Conservation (phyloP, 495 filamentous ascomycete genomes). For the Aspergillus homomorphus region DNA sequence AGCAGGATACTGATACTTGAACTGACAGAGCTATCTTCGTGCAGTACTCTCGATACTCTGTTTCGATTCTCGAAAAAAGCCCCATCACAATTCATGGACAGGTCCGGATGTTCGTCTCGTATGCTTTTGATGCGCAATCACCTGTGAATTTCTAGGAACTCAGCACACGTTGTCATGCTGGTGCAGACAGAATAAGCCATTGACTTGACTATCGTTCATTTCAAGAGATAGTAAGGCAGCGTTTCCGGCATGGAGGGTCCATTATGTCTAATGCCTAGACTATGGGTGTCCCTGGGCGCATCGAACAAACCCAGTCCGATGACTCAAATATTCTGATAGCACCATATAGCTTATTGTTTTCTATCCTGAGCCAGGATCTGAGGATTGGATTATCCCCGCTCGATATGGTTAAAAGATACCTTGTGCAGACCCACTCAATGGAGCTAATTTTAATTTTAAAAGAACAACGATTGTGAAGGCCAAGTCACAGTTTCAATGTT, state of each 20-base stretch:
- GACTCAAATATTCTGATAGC: conserved; percentile 75
- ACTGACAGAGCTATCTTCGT: not conserved
- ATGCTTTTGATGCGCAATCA: not conserved
- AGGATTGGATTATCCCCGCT: conserved; percentile 74
- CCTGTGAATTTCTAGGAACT: conserved; percentile 10
- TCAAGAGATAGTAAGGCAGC: conserved; percentile 51
- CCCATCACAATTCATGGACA: not conserved
- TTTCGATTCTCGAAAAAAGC: not conserved
- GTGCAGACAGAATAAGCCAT: conserved; percentile 47
- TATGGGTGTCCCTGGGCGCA: conserved; percentile 82
- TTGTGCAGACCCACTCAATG: conserved; percentile 62
- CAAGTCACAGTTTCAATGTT: conserved; percentile 78
- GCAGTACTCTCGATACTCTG: not conserved
- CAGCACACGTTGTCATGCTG: conserved; percentile 34
- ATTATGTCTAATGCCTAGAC: conserved; percentile 79
- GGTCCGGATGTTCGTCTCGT: not conserved
- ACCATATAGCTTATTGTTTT: conserved; percentile 67
- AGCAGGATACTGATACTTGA: not conserved
- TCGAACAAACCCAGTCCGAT: conserved; percentile 68
- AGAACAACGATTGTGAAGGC: conserved; percentile 65
- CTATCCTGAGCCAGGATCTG: conserved; percentile 61
- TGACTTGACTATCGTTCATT: conserved; percentile 47
- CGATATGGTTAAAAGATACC: conserved; percentile 57
- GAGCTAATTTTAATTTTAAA: conserved; percentile 68
- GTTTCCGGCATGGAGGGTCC: conserved; percentile 70